phyloP scores from a whole-genome alignment of 1,139 yeast genomes.

The Suhomyces bokatorum region DNA sequence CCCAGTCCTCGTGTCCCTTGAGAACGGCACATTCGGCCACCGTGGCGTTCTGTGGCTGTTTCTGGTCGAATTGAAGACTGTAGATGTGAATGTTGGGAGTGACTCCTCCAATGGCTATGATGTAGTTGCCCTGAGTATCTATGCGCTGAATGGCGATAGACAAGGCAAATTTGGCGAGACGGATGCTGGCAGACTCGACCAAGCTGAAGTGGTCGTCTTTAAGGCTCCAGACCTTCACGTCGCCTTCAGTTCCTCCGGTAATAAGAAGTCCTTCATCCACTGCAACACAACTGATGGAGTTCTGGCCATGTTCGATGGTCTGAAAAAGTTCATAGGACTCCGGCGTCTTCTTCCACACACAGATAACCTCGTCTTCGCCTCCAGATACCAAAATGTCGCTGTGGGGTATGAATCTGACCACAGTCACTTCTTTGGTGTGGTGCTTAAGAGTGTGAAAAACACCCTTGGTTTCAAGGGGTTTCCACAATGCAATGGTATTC shows the following conservation, averaged over 20 bases:
- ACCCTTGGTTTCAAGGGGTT: conserved; percentile 52
- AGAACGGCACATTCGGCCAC: conserved; percentile 52
- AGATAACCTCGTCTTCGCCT: conserved; percentile 63
- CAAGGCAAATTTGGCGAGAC: conserved; percentile 63
- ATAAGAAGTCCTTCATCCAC: conserved; percentile 42
- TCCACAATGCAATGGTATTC: conserved; percentile 73
- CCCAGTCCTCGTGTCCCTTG: conserved; percentile 94
- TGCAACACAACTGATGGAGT: conserved; percentile 53
- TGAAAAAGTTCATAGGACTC: conserved; percentile 30
- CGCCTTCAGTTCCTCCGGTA: conserved; percentile 71
- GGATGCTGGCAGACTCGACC: conserved; percentile 39
- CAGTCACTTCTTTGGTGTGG: conserved; percentile 58
- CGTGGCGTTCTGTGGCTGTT: conserved; percentile 23
- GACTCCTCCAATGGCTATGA: conserved; percentile 87
- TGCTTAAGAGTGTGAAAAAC: conserved; percentile 56
- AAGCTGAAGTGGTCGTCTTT: conserved; percentile 23
- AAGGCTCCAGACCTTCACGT: conserved; percentile 51
- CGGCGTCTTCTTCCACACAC: conserved; percentile 52
- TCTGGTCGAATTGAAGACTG: conserved; percentile 33
- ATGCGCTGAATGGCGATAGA: conserved; percentile 55
- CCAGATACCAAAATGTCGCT: conserved; percentile 55
- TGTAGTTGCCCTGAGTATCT: conserved; percentile 29
- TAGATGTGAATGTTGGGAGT: conserved; percentile 57
- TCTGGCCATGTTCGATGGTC: conserved; percentile 38
- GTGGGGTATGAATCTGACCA: conserved; percentile 56